phyloP scores from a whole-genome alignment of 192 early-diverging fungal species.

The Backusella macrospora region DNA sequence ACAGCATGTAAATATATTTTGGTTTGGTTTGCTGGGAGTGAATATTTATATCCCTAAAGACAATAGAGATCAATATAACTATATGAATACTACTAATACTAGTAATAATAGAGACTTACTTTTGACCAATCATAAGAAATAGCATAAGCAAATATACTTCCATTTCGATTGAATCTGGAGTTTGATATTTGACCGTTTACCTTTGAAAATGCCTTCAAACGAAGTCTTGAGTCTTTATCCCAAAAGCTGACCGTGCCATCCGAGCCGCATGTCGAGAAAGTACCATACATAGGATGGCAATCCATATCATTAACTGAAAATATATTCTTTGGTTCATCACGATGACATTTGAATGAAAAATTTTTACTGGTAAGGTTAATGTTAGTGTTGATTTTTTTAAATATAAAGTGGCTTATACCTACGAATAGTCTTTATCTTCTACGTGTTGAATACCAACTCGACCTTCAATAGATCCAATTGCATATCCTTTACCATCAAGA shows the following conservation, averaged over 20 bases:
- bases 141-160: conserved; percentile 93
- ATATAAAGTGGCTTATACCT: background rate
- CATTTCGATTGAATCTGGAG: conserved; percentile 75
- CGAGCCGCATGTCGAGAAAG: conserved; percentile 84
- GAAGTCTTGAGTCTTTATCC: conserved; percentile 91
- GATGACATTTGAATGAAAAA: conserved; percentile 95
- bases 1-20: conserved; percentile 66
- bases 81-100: background rate
- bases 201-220: conserved; percentile 76
- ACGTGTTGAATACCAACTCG: conserved; percentile 91
- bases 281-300: conserved; percentile 84
- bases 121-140: conserved; percentile 85
- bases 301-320: conserved; percentile 71
- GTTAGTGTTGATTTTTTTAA: background rate
- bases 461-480: conserved; percentile 93
- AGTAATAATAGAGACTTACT: conserved; percentile 34
- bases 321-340: conserved; percentile 64
- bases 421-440: conserved; percentile 70
- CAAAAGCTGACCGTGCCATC: conserved; percentile 90
- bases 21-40: conserved; percentile 62
- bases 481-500: conserved; percentile 75
- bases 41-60: conserved; percentile 35
- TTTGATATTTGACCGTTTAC: conserved; percentile 67
- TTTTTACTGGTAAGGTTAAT: conserved; percentile 48
- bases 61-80: background rate